Evolutionary conservation across 2,329 filamentous ascomycete species (phyloP).

Genomic region (Trichophyton mentagrophytes): DNA sequence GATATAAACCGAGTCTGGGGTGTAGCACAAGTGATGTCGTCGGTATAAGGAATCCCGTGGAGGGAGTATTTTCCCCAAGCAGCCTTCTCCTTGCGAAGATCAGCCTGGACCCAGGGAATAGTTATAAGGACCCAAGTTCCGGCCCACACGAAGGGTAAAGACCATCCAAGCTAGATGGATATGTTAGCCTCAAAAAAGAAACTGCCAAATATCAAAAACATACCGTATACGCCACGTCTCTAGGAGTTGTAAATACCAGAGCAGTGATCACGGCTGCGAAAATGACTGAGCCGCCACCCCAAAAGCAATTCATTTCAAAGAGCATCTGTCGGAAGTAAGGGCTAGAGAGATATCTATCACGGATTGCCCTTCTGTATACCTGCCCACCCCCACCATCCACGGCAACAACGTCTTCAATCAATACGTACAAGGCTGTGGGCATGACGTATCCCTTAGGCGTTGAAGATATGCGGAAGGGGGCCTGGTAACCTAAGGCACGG

Average conservation of each 20-base stretch:
- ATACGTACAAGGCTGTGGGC: constrained; percentile 49
- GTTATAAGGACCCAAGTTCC: constrained; percentile 34
- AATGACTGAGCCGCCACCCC: constrained; percentile 41
- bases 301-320: constrained; percentile 44
- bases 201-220: constrained; percentile 9
- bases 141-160: constrained; percentile 32
- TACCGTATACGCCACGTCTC: constrained; percentile 38
- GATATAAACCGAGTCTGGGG: constrained; percentile 28
- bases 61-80: constrained; percentile 29
- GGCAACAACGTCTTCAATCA: constrained; percentile 55
- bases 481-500: constrained; percentile 32
- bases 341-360: constrained; percentile 42
- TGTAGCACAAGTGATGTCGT: constrained; percentile 26
- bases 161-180: constrained; percentile 28
- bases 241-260: constrained; percentile 37
- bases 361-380: constrained; percentile 40
- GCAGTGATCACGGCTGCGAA: constrained; percentile 36
- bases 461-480: constrained; percentile 52
- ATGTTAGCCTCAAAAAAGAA: background rate
- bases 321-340: constrained; percentile 43
- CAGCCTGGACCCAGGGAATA: constrained; percentile 35
- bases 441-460: constrained; percentile 47
- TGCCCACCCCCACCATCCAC: constrained; percentile 52
- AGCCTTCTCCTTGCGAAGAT: constrained; percentile 33
- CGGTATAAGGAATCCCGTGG: constrained; percentile 26